Evolutionary conservation across 192 early-diverging fungal species (phyloP).

Genomic region (Gorgonomyces haynaldii): DNA sequence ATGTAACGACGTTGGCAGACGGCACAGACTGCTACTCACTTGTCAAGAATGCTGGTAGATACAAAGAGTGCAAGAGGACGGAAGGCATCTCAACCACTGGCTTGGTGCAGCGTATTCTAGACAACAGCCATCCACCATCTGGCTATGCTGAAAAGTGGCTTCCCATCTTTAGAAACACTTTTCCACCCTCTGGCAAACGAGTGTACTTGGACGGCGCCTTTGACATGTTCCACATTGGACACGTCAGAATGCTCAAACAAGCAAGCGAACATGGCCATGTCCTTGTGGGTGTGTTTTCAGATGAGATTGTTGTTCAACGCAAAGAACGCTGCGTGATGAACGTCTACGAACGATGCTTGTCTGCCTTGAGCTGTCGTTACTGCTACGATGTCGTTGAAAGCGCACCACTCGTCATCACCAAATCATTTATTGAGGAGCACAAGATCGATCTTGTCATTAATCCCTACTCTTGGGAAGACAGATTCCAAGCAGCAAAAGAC

Average conservation of each 20-base stretch:
- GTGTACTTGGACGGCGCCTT: constrained; percentile 95
- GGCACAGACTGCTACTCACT: constrained; percentile 93
- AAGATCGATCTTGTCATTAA: constrained; percentile 73
- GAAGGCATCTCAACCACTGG: constrained; percentile 95
- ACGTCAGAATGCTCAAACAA: constrained; percentile 84
- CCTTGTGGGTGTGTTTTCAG: constrained; percentile 88
- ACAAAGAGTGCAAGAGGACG: constrained; percentile 93
- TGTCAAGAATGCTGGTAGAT: constrained; percentile 89
- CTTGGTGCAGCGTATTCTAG: constrained; percentile 90
- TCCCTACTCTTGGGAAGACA: constrained; percentile 55
- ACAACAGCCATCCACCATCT: too few species aligned
- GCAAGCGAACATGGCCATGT: constrained; percentile 76
- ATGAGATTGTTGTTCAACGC: constrained; percentile 73
- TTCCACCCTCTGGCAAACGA: constrained; percentile 69
- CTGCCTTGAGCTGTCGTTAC: constrained; percentile 84
- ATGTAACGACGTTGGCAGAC: constrained; percentile 92
- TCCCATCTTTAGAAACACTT: constrained; percentile 89
- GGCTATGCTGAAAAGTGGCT: too few species aligned
- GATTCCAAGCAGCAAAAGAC: constrained; percentile 59
- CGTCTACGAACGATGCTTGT: constrained; percentile 83
- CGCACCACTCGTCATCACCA: constrained; percentile 76
- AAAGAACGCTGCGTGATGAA: constrained; percentile 89
- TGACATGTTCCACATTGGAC: constrained; percentile 91
- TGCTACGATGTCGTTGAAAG: constrained; percentile 92
- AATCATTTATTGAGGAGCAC: constrained; percentile 76